phyloP scores from a whole-genome alignment of 441 rosid species.

The Metrosideros polymorpha region DNA sequence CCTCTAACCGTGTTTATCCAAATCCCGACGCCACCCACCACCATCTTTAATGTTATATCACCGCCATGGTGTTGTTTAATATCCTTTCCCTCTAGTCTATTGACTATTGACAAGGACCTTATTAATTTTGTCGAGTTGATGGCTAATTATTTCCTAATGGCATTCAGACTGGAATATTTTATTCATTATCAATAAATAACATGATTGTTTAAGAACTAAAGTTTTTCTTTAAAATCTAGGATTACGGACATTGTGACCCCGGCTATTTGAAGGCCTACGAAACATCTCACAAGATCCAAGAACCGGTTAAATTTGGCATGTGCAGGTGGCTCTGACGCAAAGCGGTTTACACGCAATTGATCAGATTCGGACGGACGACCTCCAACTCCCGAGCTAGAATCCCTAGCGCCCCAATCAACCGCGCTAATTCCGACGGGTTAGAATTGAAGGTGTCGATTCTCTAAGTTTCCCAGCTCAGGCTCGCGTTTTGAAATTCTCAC shows the following conservation, averaged over 20 bases:
- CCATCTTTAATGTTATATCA: not conserved
- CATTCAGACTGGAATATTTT: not conserved
- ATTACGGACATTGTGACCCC: fast-evolving
- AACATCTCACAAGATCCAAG: fast-evolving
- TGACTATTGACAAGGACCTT: too few species aligned
- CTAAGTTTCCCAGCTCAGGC: not conserved
- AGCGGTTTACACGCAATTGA: fast-evolving
- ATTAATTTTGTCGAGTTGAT: too few species aligned
- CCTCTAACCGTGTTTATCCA: not conserved
- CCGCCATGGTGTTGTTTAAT: not conserved
- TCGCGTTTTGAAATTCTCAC: not conserved
- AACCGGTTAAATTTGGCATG: not conserved
- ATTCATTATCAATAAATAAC: not conserved
- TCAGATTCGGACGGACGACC: not conserved
- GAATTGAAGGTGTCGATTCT: not conserved
- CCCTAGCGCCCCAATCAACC: not conserved
- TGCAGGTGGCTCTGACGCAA: not conserved
- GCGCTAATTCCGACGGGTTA: not conserved
- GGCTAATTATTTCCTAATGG: not conserved
- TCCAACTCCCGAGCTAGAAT: fast-evolving
- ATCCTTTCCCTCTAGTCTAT: not conserved
- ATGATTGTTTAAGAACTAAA: not conserved
- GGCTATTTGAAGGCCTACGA: fast-evolving
- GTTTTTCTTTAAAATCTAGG: not conserved
- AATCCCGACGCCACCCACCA: not conserved